Conservation (phyloP, 2,329 filamentous ascomycete species). For the Fusarium hainanense region DNA sequence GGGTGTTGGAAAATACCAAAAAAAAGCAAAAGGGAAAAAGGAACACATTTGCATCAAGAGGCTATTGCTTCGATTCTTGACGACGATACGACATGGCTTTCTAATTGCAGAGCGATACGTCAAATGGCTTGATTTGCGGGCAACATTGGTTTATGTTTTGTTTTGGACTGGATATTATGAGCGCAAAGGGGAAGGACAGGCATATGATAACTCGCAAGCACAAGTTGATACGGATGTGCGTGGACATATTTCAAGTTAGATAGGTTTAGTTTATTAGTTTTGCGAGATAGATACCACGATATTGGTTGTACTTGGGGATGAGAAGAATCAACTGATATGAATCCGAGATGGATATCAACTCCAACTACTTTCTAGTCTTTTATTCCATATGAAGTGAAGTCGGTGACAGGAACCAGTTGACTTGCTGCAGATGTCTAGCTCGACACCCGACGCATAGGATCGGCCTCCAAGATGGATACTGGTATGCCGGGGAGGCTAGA, state of each 20-base stretch:
- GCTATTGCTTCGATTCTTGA: constrained; percentile 44
- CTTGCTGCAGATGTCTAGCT: neutral
- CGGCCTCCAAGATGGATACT: neutral
- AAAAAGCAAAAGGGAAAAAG: constrained; percentile 26
- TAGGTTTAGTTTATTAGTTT: constrained; percentile 42
- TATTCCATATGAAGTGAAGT: neutral
- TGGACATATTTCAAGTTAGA: constrained; percentile 36
- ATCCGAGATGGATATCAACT: constrained; percentile 7
- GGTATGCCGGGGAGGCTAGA: neutral
- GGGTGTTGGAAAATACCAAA: constrained; percentile 31
- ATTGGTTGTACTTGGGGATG: constrained; percentile 34
- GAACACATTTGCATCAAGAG: constrained; percentile 34
- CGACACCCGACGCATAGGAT: neutral
- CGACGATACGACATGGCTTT: constrained; percentile 49
- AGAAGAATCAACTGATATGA: constrained; percentile 26
- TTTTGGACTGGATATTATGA: constrained; percentile 40
- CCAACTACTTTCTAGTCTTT: neutral
- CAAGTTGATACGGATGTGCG: constrained; percentile 11
- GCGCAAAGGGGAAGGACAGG: constrained; percentile 7
- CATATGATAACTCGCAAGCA: constrained; percentile 17
- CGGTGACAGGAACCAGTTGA: neutral
- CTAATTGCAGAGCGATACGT: constrained; percentile 45
- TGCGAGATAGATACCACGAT: constrained; percentile 46
- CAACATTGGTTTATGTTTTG: constrained; percentile 14
- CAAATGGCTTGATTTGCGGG: constrained; percentile 38